A percentile compares a stretch with the other conserved stretches of the same genome.
Evolutionary conservation across 2,329 filamentous ascomycete genomes (phyloP).

Genomic region (Pseudogymnoascus sp.): DNA sequence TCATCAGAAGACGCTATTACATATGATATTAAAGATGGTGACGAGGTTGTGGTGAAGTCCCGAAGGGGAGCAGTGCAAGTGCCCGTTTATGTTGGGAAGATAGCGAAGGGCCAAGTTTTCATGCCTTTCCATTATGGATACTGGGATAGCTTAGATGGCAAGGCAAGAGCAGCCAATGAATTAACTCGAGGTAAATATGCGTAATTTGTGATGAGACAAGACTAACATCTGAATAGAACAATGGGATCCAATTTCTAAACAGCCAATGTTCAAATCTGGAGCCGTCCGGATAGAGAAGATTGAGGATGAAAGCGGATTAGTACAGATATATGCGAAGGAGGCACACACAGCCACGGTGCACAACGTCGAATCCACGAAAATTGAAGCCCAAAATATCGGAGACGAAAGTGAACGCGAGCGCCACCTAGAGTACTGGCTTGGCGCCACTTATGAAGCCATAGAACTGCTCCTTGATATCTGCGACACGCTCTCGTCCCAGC

Average conservation of each 20-base stretch:
- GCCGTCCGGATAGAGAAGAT: slow-evolving; percentile 30
- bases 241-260: slow-evolving; percentile 33
- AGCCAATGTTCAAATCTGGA: slow-evolving; percentile 32
- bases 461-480: slow-evolving; percentile 24
- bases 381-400: not conserved
- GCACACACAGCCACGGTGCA: slow-evolving; percentile 19
- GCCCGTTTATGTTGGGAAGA: slow-evolving; percentile 25
- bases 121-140: slow-evolving; percentile 36
- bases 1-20: slow-evolving; percentile 26
- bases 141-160: slow-evolving; percentile 29
- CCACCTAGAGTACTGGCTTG: slow-evolving; percentile 29
- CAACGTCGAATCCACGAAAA: slow-evolving; percentile 15
- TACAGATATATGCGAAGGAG: slow-evolving; percentile 19
- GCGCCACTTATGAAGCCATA: slow-evolving; percentile 26
- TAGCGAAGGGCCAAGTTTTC: slow-evolving; percentile 29
- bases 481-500: slow-evolving; percentile 21
- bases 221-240: slow-evolving; percentile 18
- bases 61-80: slow-evolving; percentile 28
- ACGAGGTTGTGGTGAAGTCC: slow-evolving; percentile 29
- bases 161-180: slow-evolving; percentile 31
- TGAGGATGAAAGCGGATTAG: slow-evolving; percentile 11
- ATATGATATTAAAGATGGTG: slow-evolving; percentile 24
- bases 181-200: slow-evolving; percentile 30
- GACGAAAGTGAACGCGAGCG: slow-evolving; percentile 21
- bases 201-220: too few relatives aligned